These are phyloP conservation scores for Clavariopsis aquatica DNA, from an alignment of 495 filamentous ascomycete genomes.

Conservation along the genomic window DNA sequence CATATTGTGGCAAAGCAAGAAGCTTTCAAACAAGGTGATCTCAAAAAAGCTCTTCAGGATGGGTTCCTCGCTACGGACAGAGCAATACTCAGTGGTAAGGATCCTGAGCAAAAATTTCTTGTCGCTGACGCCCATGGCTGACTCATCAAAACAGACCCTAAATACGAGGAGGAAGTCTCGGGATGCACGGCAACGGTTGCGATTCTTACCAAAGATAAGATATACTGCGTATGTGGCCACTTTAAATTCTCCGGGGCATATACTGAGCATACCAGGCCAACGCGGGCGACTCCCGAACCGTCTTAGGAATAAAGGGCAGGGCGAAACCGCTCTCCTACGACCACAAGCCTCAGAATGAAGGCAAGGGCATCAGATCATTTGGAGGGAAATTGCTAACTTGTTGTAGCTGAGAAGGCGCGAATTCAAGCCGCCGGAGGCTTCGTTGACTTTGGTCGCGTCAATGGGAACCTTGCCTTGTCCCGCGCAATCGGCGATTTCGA, in stretches of 20 bases:
- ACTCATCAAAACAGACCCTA: slow-evolving; percentile 66
- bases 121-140: slow-evolving; percentile 26
- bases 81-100: slow-evolving; percentile 87
- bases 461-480: slow-evolving; percentile 96
- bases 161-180: slow-evolving; percentile 96
- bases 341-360: slow-evolving; percentile 98
- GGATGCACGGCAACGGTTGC: slow-evolving; percentile 93
- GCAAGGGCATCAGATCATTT: slow-evolving; percentile 49
- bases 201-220: slow-evolving; percentile 83
- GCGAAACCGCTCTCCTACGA: slow-evolving; percentile 97
- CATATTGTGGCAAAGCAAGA: slow-evolving; percentile 93
- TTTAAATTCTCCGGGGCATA: not conserved
- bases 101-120: not conserved
- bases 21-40: slow-evolving; percentile 83
- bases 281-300: slow-evolving; percentile 91
- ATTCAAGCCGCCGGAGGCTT: slow-evolving; percentile 96
- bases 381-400: slow-evolving; percentile 17
- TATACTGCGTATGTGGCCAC: slow-evolving; percentile 77
- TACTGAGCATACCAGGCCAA: slow-evolving; percentile 71
- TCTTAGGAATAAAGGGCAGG: slow-evolving; percentile 91
- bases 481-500: slow-evolving; percentile 98
- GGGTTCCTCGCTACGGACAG: slow-evolving; percentile 95
- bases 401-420: slow-evolving; percentile 86
- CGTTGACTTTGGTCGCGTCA: slow-evolving; percentile 97
- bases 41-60: slow-evolving; percentile 95